phyloP scores from a whole-genome alignment of 2,329 filamentous ascomycete genomes.

The Emergomyces pasteurianus region DNA sequence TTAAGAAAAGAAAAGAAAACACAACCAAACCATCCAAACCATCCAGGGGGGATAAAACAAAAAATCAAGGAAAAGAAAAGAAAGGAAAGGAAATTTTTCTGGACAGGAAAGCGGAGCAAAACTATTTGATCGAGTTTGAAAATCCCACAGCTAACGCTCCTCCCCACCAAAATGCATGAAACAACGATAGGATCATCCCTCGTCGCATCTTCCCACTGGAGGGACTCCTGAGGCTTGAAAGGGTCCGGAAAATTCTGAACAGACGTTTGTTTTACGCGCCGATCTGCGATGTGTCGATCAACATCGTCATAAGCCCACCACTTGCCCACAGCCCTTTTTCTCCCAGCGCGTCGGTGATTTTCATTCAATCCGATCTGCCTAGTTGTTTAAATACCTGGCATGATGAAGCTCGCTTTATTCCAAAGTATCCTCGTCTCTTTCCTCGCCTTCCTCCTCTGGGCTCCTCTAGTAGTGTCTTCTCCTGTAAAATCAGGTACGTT shows the following conservation, averaged over 20 bases:
- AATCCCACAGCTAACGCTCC: background rate
- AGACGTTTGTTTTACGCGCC: too few species aligned
- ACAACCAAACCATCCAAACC: too few species aligned
- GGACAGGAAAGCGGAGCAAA: background rate
- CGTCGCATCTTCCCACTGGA: background rate
- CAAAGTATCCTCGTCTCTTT: background rate
- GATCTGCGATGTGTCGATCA: background rate
- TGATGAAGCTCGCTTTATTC: background rate
- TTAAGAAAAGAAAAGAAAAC: too few species aligned
- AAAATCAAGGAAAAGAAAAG: too few species aligned
- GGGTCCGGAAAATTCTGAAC: too few species aligned
- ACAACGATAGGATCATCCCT: background rate
- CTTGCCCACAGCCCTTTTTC: too few species aligned
- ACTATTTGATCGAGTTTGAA: background rate
- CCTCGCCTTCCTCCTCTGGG: background rate
- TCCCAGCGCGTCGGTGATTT: too few species aligned
- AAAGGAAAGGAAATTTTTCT: too few species aligned
- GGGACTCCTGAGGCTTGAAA: background rate
- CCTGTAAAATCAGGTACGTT: background rate
- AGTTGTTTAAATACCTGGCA: background rate
- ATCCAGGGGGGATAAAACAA: too few species aligned
- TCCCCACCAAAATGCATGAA: background rate
- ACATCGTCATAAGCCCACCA: background rate
- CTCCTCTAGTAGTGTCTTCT: background rate
- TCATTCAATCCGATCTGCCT: too few species aligned